Evolutionary conservation across 805 yeast genomes (phyloP), one percentile per base, ranked within the genome.

Genomic region (Pichia paraexigua): DNA sequence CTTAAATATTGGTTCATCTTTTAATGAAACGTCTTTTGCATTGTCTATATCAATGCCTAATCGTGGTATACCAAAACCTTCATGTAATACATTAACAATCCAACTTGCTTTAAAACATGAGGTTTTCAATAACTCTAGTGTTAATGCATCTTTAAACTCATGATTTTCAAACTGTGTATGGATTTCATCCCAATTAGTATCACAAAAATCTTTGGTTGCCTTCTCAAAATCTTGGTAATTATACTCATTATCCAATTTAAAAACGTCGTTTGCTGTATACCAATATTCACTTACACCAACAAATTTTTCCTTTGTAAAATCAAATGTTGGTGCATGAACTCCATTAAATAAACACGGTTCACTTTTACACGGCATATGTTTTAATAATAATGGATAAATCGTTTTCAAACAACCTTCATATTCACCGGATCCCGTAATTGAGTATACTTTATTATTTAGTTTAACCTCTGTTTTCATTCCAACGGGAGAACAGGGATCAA

Each of bases 271-370:
- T 3, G 97, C 91, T 0, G 97, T 89, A 64, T 94, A 92, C 97
- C 98, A 94, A 70, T 89, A 94, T 67, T 94, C 99, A 9, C 96
- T 87, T 22, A 92, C 84, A 0, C 99, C 99, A 28, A 94, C 85
- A 67, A 94, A 91, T 60, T 81, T 85, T 60, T 89, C 95, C 46
- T 75, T 75, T 15, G 76, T 75, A 62, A 88, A 89, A 68, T 91
- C 89, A 54, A 94, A 80, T 30, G 76, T 78, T 5, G 99, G 99
- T 0, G 90, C 96, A 70, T 92, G 97, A 17, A 89, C 89, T 32
- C 98, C 99, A 67, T 91, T 90, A 65, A 94, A 94, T 32, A 92
- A 70, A 67, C 99, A 94, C 1, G 97, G 98, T 39, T 80, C 83
- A 53, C 88, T 96, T 24, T 71, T 71, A 67, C 99, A 94, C 0